Conservation (phyloP, 179 eudicot species). For the Beta corolliflora region DNA sequence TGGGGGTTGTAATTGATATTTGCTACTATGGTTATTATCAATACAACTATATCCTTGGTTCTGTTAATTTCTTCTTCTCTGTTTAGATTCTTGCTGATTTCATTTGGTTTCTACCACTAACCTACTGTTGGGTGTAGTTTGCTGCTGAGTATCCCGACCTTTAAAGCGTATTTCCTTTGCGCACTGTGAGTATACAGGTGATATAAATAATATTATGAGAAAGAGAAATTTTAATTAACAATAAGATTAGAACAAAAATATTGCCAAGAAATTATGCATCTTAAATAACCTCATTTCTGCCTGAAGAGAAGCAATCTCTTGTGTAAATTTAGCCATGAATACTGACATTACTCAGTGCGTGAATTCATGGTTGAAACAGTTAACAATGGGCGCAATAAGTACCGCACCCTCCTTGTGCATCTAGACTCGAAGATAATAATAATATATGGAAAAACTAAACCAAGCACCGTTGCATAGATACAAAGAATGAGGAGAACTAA, state of each 20-base stretch:
- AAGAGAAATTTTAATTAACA: neutral
- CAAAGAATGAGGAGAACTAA: conserved; percentile 28
- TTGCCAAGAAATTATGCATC: neutral
- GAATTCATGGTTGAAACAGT: conserved; percentile 83
- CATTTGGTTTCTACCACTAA: conserved; percentile 21
- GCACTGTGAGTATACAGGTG: conserved; percentile 42
- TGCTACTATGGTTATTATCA: too few relatives aligned
- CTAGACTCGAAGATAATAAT: neutral
- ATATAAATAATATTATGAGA: neutral
- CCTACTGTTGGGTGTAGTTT: conserved; percentile 88
- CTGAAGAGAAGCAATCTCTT: conserved; percentile 94
- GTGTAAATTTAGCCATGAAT: conserved; percentile 94
- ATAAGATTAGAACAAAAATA: conserved; percentile 3
- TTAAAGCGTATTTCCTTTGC: conserved; percentile 86
- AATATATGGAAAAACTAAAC: neutral
- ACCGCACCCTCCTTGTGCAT: neutral
- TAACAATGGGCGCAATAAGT: neutral
- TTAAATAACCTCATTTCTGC: conserved; percentile 79
- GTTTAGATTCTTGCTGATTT: too few relatives aligned
- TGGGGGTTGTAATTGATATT: too few relatives aligned
- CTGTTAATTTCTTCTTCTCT: too few relatives aligned
- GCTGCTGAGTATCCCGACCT: conserved; percentile 81
- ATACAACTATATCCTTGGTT: too few relatives aligned
- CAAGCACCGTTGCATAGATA: conserved; percentile 6
- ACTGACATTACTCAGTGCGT: conserved; percentile 97